Conservation (phyloP, 202 grass and related monocot genomes). For the Carex arenaria region DNA sequence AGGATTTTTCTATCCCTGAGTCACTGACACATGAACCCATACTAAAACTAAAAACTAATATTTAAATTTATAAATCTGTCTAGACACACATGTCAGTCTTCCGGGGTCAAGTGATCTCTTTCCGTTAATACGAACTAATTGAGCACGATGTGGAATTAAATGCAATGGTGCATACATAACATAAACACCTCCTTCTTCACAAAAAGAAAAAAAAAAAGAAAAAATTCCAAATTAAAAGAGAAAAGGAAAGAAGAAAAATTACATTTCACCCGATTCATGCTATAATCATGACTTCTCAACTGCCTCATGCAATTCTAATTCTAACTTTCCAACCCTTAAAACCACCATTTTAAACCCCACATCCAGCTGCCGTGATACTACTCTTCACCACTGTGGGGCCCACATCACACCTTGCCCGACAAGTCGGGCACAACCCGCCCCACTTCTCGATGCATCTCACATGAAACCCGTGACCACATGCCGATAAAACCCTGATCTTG, state of each 20-base stretch:
- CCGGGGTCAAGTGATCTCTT: too few species aligned
- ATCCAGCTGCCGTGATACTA: background rate
- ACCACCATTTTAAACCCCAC: slow-evolving; percentile 5
- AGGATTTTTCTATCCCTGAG: too few species aligned
- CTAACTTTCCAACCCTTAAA: background rate
- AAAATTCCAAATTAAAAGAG: slow-evolving; percentile 13
- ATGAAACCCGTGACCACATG: slow-evolving; percentile 67
- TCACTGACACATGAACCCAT: too few species aligned
- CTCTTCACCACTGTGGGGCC: background rate
- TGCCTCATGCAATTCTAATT: slow-evolving; percentile 17
- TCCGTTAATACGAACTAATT: background rate
- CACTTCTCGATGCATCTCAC: slow-evolving; percentile 71
- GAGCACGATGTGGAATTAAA: background rate
- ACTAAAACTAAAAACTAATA: too few species aligned
- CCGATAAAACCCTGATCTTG: slow-evolving; percentile 43
- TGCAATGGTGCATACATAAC: background rate
- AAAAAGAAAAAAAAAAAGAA: background rate
- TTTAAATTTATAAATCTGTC: too few species aligned
- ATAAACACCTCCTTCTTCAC: background rate
- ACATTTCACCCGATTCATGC: slow-evolving; percentile 16
- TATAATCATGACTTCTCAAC: background rate
- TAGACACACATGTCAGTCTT: too few species aligned
- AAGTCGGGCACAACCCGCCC: slow-evolving; percentile 56
- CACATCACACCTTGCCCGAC: slow-evolving; percentile 40
- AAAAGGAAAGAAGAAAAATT: background rate